These are phyloP conservation scores for Botrytis medusae DNA, from an alignment of 2,329 filamentous ascomycete species.

Conservation along the genomic window DNA sequence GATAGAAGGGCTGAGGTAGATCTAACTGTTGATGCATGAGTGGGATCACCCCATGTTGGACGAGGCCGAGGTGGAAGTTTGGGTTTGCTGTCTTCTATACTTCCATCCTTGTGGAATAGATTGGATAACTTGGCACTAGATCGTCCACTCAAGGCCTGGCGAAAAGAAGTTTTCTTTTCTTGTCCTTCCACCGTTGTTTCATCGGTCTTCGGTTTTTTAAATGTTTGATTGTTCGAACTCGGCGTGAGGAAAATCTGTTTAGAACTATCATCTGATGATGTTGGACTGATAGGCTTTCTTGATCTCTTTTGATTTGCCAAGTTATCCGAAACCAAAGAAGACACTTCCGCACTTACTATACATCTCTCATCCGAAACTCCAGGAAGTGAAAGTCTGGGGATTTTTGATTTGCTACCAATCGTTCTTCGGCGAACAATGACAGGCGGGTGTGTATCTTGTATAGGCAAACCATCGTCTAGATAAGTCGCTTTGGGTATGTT, in stretches of 20 bases:
- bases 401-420: conserved; percentile 3
- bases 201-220: conserved; percentile 39
- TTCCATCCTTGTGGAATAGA: conserved; percentile 50
- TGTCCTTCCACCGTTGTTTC: conserved; percentile 35
- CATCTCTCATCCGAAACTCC: conserved; percentile 19
- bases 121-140: conserved; percentile 49
- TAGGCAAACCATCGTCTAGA: not conserved
- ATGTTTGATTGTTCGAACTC: conserved; percentile 36
- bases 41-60: conserved; percentile 34
- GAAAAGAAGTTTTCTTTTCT: conserved; percentile 50
- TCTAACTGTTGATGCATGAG: conserved; percentile 28
- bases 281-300: conserved; percentile 35
- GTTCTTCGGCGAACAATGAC: not conserved
- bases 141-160: conserved; percentile 53
- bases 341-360: not conserved
- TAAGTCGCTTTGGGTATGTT: not conserved
- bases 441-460: not conserved
- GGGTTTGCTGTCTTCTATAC: conserved; percentile 27
- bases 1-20: conserved; percentile 34
- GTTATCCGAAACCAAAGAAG: conserved; percentile 24
- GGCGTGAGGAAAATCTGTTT: conserved; percentile 27
- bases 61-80: conserved; percentile 32
- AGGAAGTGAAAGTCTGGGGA: conserved; percentile 15
- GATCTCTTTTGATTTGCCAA: conserved; percentile 38
- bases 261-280: conserved; percentile 32